These are phyloP conservation scores for Drosera spatulata DNA, from an alignment of 179 eudicot species.

Conservation along the genomic window DNA sequence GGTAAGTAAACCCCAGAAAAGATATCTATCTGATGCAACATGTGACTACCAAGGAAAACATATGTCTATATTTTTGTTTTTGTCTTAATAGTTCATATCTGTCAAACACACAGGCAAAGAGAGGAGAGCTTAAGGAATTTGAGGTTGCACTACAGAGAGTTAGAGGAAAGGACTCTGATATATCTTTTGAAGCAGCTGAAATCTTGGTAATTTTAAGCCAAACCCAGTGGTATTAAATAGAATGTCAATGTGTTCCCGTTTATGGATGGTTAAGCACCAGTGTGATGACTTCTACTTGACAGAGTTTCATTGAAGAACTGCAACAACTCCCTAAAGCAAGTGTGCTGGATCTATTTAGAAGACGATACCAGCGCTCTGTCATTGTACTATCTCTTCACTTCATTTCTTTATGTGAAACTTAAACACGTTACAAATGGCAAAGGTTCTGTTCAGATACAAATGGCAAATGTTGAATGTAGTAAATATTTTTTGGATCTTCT, in stretches of 20 bases:
- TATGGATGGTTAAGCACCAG: background rate
- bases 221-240: background rate
- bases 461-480: no score
- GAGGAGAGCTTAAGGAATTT: conserved; percentile 53
- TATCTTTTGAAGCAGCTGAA: conserved; percentile 71
- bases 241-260: background rate
- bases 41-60: no score
- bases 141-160: conserved; percentile 53
- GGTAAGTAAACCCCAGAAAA: conserved; percentile 30
- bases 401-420: no score
- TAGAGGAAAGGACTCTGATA: conserved; percentile 64
- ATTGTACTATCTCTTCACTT: conserved; percentile 30
- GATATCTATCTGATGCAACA: background rate
- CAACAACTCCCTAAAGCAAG: conserved; percentile 65
- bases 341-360: conserved; percentile 62
- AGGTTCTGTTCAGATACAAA: no score
- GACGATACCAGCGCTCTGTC: conserved; percentile 56
- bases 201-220: conserved; percentile 50
- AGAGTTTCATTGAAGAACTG: conserved; percentile 63
- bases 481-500: no score
- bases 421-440: no score
- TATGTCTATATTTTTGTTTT: no score
- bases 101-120: conserved; percentile 50
- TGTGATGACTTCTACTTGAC: conserved; percentile 11
- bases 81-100: no score